Evolutionary conservation across 169 alveolate genomes (phyloP), one percentile per base, ranked within the genome.

Genomic region (Eimeria falciformis): DNA sequence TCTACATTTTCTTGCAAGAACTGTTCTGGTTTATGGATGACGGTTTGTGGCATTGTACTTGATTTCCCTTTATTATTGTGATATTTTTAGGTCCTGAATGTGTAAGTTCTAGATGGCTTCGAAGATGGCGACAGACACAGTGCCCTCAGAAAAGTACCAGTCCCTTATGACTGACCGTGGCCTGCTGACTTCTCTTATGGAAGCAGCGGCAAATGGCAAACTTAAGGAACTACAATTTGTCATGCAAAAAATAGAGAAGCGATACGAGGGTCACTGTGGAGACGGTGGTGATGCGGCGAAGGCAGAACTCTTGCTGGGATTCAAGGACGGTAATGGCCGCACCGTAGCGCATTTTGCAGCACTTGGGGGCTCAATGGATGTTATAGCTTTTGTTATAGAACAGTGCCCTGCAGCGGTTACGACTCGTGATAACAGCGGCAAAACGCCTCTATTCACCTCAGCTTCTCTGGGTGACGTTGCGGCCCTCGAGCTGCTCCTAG

Each of bases 291-390:
- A 33, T 3, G 23, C 46, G 23, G 27, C 78, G 7, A 45, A 21
- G 2, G 21, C 78, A 2, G 45, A n/a, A 3, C 2, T 46, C 69
- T 17, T 78, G 87, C 25, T 78, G 62, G 87, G 71, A 27, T 78
- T 78, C 47, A 55, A 55, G 27, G 87, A 78, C 17, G 87, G 69
- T 23, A 43, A 78, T 6, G 87, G 87, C 2, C 66, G 87, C 18
- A 78, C 87, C 29, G 71, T 78, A 46, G 87, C 69, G 56, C 87
- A 78, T 47, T 78, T 78, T 78, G 87, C 87, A 25, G 87, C 87
- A 2, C 21, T 78, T 25, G 87, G 87, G 46, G 87, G 87, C 18
- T 45, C 87, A 11, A 0, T 29, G 2, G 87, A 78, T 2, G 71
- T 78, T 5, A 1, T 78, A 47, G 53, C 23, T 21, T 25, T 78